Base-by-base conservation (phyloP, 306 rosid genomes). In the Castanea crenata region DNA sequence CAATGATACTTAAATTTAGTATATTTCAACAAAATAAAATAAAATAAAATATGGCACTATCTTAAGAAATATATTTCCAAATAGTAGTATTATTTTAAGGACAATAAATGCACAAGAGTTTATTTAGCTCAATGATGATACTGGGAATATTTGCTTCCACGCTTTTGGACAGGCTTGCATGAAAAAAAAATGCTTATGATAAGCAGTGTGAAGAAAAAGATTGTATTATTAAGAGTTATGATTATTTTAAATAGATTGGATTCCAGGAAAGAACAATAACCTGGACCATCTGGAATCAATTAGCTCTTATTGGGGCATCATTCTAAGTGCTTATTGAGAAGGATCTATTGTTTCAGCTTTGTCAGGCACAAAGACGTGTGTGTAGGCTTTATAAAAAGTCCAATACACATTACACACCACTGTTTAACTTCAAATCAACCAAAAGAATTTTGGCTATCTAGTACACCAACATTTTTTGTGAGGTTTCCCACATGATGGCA, bases 381-480 rank as follows among this genome's bases (percentile, higher is more conserved):
- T 52, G 57, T 13, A 25, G 55, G 73, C 54, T 88, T 78, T 49
- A 59, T 49, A 44, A 69, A 78, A 74, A 63, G 81, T 27, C 32
- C 8, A 79, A 54, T 55, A 72, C 57, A 12, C 14, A 49, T 7
- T 63, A 76, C 57, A 49, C 14, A 12, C 13, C 4, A 61, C 58
- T 12, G 20, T 63, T 55, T 72, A n/a, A 56, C 63, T 57, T 29
- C 63, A 74, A n/a, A 63, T 57, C 55, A 70, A 58, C 71, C 69
- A 35, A 51, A 54, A 65, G 55, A 73, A 18, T 27, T 31, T 78
- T 25, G 63, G 57, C 75, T 71, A 4, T 7, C 69, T 21, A 49
- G 16, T 49, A 25, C 52, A 15, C 68, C 44, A 38, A 20, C 25
- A 25, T 51, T 51, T 62, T 46, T 18, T 38, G 27, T 38, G 27